Evolutionary conservation across 129 eudicot species (phyloP), one percentile per base, ranked within the genome.

Genomic region (Flaveria sonorensis): DNA sequence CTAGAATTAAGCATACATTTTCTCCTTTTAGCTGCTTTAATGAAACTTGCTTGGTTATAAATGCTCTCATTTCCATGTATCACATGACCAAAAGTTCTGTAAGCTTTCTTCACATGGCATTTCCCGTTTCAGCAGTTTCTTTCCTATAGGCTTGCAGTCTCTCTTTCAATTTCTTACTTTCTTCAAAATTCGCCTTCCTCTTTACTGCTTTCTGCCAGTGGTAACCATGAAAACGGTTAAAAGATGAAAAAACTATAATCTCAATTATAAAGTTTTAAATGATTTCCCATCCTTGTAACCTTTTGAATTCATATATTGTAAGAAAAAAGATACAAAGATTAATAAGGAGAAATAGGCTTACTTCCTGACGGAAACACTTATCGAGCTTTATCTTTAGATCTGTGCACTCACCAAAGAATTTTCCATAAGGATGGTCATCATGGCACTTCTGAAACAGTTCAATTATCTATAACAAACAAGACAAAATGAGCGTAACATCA

Each of bases 171-270:
- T 90, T 93, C 79, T 93, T 93, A 75, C 98, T 93, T 87, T 90
- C 85, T 82, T 93, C 96, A 84, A 90, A n/a, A 84, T 93, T 93
- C 28, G 90, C 92, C 86, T 90, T 93, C 81, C 98, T 81, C 83
- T 93, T 93, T 63, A 88, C 69, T 15, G 96, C 92, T 93, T 93
- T 93, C 96, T 90, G 88, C 57, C 65, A 52, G 1, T 14, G 8
- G 3, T 5, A 52, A 52, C 23, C 53, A 48, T 45, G 6, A 24
- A 70, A 21, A 36, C 40, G 5, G 40, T 36, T 36, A 5, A 16
- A 39, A 56, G 13, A 19, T 55, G 62, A 55, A 20, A 19, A 19
- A 19, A 19, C 26, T 45, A 10, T 45, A 45, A 10, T 45, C 14
- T 45, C 14, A 45, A 3, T 45, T 45, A 45, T 11, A 9, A 45